Percentiles rank a stretch among this genome's conserved stretches.
Evolutionary conservation across 176 grass and related monocot species (phyloP).

Genomic region (Carex scoparia): DNA sequence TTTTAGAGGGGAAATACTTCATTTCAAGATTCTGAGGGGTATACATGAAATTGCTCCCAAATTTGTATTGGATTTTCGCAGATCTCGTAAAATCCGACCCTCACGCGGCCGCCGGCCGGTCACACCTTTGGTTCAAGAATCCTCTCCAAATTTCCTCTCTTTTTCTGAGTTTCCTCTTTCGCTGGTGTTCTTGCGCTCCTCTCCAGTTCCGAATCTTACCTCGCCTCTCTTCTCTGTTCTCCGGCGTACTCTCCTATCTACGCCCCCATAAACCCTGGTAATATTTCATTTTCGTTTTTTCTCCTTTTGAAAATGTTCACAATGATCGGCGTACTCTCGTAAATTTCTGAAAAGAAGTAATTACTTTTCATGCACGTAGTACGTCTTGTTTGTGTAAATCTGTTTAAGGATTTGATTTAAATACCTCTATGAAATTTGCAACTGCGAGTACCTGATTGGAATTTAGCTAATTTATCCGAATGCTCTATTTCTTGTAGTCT

Average conservation of each 20-base stretch:
- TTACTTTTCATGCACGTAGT: background rate
- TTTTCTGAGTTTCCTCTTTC: background rate
- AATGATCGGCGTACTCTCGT: background rate
- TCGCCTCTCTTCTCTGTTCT: background rate
- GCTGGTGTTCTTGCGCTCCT: background rate
- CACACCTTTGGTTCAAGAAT: too few species aligned
- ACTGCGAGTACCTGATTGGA: background rate
- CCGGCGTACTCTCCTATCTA: background rate
- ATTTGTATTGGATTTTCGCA: too few species aligned
- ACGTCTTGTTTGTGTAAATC: background rate
- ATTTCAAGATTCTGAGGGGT: too few species aligned
- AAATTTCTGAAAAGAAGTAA: background rate
- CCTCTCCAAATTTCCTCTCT: background rate
- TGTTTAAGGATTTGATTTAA: background rate
- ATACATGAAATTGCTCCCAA: too few species aligned
- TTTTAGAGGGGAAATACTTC: too few species aligned
- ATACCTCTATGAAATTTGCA: background rate
- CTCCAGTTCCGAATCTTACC: background rate
- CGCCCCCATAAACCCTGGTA: constrained; percentile 1
- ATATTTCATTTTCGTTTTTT: background rate
- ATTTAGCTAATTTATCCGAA: background rate
- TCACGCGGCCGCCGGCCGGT: too few species aligned
- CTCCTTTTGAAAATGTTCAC: background rate
- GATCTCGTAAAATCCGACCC: too few species aligned
- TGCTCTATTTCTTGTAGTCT: background rate